Conservation (phyloP, 83 land plant species). For the Picea abies region DNA sequence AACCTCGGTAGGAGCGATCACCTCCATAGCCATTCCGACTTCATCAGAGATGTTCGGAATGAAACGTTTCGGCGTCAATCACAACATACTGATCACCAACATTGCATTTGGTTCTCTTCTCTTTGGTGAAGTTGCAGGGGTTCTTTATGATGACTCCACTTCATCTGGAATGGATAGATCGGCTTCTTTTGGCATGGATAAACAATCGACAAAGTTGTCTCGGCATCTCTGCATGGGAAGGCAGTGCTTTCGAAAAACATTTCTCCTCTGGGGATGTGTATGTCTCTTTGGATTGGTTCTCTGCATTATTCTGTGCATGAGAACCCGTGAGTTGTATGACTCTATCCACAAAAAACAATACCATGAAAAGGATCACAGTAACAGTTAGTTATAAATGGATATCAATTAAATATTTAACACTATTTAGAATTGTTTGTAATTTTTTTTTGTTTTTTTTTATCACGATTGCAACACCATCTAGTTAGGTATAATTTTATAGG, state of each 20-base stretch:
- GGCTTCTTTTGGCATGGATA: neutral
- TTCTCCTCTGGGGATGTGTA: constrained; percentile 46
- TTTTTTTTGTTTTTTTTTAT: no score
- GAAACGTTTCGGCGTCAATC: constrained; percentile 48
- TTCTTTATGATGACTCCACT: constrained; percentile 38
- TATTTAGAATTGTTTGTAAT: no score
- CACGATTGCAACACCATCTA: no score
- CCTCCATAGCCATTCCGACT: constrained; percentile 51
- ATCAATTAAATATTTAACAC: no score
- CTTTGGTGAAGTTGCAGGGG: constrained; percentile 51
- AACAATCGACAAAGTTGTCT: neutral
- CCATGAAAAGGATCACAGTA: no score
- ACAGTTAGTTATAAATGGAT: no score
- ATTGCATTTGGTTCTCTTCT: constrained; percentile 58
- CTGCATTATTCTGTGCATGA: constrained; percentile 26
- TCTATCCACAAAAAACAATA: neutral
- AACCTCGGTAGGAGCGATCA: constrained; percentile 49
- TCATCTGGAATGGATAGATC: neutral
- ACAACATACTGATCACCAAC: constrained; percentile 66
- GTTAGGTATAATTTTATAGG: no score
- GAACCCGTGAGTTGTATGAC: constrained; percentile 27
- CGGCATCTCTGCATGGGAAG: constrained; percentile 42
- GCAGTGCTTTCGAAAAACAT: constrained; percentile 41
- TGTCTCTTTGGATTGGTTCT: constrained; percentile 29
- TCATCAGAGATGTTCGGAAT: constrained; percentile 63